Base-by-base conservation (phyloP, 352 stramenopile genomes). In the Phytopythium oedochilum region DNA sequence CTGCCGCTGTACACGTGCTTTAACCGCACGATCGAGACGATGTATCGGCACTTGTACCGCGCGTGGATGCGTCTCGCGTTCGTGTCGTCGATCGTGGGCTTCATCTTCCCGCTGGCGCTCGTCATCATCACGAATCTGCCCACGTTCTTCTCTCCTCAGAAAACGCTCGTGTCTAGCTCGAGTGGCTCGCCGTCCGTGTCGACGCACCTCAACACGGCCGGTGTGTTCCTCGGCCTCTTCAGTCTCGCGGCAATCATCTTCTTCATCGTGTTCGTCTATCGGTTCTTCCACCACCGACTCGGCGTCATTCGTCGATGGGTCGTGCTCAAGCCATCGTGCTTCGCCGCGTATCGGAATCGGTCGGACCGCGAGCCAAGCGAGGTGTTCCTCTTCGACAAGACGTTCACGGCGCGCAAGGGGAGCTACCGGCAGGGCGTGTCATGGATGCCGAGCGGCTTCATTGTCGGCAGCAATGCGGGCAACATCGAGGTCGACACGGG, bases 381-480 rank as follows among this genome's bases (percentile, higher is more conserved):
- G 44, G 85, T 94, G 18, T 92, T 94, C 59, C 55, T 94, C 29
- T 94, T 94, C 51, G 85, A 93, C 63, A 90, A 89, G 60, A 89
- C 66, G 20, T 94, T 94, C 56, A 78, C 78, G 20, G 75, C 81
- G 2, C 66, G 57, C 2, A 91, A 92, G 66, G 85, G 83, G 50
- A 91, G 79, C 43, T 93, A 92, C 59, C 69, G 76, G 4, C 85
- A 94, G 62, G 85, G 85, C 20, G 79, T 92, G 23, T 92, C 82
- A 32, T 95, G 85, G 83, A 95, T 95, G 85, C 83, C 82, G 2
- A 95, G 82, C 57, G 85, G 85, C 4, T 70, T 95, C 38, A 73
- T 91, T 8, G 75, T 95, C 5, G 76, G 83, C 14, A 94, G 80
- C 55, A 79, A 86, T 26, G 81, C 82, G 32, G 83, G 85, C 11